phyloP scores from a whole-genome alignment of 768 basidiomycete genomes.

The Lyophyllum decastes region DNA sequence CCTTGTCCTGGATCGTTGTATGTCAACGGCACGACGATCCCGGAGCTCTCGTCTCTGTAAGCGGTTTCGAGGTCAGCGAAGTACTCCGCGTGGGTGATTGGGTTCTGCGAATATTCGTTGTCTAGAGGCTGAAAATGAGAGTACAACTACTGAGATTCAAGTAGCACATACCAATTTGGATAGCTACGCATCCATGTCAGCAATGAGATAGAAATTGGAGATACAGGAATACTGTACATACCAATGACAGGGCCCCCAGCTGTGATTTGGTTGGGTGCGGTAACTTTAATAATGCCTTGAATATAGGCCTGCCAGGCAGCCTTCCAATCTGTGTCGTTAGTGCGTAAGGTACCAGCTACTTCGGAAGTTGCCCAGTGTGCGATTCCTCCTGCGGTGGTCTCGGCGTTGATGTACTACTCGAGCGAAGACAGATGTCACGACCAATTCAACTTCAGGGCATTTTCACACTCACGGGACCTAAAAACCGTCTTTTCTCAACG shows the following conservation, averaged over 20 bases:
- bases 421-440: neutral
- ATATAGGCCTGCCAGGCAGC: constrained; percentile 77
- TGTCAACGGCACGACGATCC: constrained; percentile 70
- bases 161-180: constrained; percentile 49
- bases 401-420: constrained; percentile 71
- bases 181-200: constrained; percentile 32
- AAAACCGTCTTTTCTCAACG: neutral
- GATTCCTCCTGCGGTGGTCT: constrained; percentile 77
- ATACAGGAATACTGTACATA: constrained; percentile 26
- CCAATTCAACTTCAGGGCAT: neutral
- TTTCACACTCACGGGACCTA: constrained; percentile 38
- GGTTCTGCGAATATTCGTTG: constrained; percentile 70
- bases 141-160: neutral
- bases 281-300: constrained; percentile 59
- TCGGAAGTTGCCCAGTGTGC: constrained; percentile 71
- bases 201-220: neutral
- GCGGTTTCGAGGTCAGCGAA: constrained; percentile 61
- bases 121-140: constrained; percentile 38
- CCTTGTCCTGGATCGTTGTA: constrained; percentile 69
- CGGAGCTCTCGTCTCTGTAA: constrained; percentile 44
- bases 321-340: constrained; percentile 70
- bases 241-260: constrained; percentile 77
- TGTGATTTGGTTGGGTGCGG: constrained; percentile 66
- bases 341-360: constrained; percentile 68
- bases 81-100: constrained; percentile 49